Evolutionary conservation across 2,329 filamentous ascomycete species (phyloP).

Genomic region (Tolypocladium tundrense): DNA sequence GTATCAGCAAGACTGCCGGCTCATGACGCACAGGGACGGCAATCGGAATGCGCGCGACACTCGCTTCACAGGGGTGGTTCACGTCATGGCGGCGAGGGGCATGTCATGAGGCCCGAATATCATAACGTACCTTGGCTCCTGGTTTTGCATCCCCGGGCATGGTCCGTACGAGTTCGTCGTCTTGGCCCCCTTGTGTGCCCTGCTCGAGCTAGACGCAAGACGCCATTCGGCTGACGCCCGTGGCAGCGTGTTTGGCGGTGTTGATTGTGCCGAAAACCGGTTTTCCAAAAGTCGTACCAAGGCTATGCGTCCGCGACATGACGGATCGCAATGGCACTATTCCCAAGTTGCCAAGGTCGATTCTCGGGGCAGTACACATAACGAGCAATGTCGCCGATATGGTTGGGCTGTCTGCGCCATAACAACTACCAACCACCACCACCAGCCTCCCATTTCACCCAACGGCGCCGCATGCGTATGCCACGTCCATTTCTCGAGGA

Average conservation of each 20-base stretch:
- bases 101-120: not conserved
- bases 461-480: not conserved
- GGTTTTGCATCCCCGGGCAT: not conserved
- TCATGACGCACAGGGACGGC: not conserved
- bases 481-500: not conserved
- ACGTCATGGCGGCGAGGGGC: no score
- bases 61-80: no score
- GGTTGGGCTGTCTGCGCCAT: not conserved
- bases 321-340: not conserved
- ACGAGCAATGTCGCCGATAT: no score
- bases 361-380: not conserved
- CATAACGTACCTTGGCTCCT: not conserved
- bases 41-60: not conserved
- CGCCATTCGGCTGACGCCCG: not conserved
- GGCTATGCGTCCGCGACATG: not conserved
- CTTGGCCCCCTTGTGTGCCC: not conserved
- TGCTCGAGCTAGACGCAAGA: not conserved
- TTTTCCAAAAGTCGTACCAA: not conserved
- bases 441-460: not conserved
- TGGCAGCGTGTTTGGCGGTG: not conserved
- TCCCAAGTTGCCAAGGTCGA: not conserved
- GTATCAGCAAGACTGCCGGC: not conserved
- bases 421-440: not conserved
- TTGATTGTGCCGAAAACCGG: not conserved
- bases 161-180: not conserved